Base-by-base conservation (phyloP, 2,329 filamentous ascomycete species). In the Sporothrix luriei region DNA sequence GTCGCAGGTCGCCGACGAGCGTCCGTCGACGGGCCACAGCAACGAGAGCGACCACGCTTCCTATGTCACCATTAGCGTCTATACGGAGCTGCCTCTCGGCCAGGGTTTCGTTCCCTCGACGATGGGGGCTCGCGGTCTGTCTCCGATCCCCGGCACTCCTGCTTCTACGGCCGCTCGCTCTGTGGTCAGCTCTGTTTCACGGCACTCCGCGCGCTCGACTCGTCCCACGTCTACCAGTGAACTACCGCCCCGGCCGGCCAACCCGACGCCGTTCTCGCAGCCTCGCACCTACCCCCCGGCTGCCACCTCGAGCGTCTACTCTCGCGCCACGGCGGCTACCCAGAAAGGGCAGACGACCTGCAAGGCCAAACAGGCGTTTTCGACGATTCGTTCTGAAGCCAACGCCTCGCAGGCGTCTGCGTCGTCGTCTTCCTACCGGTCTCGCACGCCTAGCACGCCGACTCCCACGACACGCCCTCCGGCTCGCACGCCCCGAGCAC, bases 21-120 rank as follows among this genome's bases (percentile, higher is more conserved):
- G 19, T 4, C n/a, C 29, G 1, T 29, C 11, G 46, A 11, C 40
- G 9, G 14, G n/a, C 33, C 19, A 43, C 33, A 21, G 16, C 29
- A 21, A 24, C 6, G 38, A n/a, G 13, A 49, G 43, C 11, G 59
- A 48, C 33, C 16, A 64, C 1, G 61, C 16, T 3, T 68, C 67
- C 13, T 69, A 68, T 48, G 67, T 66, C 38, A 66, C 70, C 7
- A 59, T 69, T 10, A 69, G 66, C 10, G 69, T 52, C 43, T 65
- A 71, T 48, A 71, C 69, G 1, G 21, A 55, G 51, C 29, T 49
- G 14, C 57, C 68, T 10, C n/a, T 16, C 16, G n/a, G 16, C 29
- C 46, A 54, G 19, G 24, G 19, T 13, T 5, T 16, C 29, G n/a
- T n/a, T 11, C 38, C 10, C 3, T 43, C 62, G 3, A 5, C 19